These are phyloP conservation scores for Mycena epipterygia DNA, from an alignment of 768 basidiomycete genomes.

Conservation along the genomic window DNA sequence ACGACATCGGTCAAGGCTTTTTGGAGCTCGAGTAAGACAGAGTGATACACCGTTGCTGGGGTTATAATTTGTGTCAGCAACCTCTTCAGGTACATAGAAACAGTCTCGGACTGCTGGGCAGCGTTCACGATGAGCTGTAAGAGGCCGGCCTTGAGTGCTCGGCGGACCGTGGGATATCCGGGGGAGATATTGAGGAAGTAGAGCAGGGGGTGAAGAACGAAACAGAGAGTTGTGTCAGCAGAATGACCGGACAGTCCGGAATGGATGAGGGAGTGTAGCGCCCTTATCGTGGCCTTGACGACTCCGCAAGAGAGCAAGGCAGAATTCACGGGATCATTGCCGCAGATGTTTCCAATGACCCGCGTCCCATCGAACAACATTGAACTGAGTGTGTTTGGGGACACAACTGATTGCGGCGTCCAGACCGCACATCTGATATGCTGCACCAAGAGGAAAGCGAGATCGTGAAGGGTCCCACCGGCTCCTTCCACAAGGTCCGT, in stretches of 20 bases:
- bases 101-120: constrained; percentile 11
- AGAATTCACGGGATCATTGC: constrained; percentile 3
- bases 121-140: background rate
- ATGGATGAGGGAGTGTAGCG: constrained; percentile 5
- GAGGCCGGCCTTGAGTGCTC: constrained; percentile 19
- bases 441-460: background rate
- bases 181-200: background rate
- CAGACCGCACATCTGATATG: constrained; percentile 14
- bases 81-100: constrained; percentile 6
- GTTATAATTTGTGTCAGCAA: background rate
- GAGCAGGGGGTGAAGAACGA: constrained; percentile 14
- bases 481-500: constrained; percentile 12
- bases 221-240: constrained; percentile 11
- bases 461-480: constrained; percentile 14
- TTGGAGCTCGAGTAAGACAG: constrained; percentile 10
- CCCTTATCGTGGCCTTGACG: constrained; percentile 1
- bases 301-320: constrained; percentile 14
- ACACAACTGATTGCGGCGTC: constrained; percentile 9
- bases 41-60: constrained; percentile 11
- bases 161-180: constrained; percentile 11
- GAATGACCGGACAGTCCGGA: constrained; percentile 2
- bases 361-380: constrained; percentile 7
- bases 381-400: background rate
- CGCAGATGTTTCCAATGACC: background rate
- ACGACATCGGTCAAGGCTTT: constrained; percentile 4